Base-by-base conservation (phyloP, 257 asterid genomes). In the Plantago ovata region DNA sequence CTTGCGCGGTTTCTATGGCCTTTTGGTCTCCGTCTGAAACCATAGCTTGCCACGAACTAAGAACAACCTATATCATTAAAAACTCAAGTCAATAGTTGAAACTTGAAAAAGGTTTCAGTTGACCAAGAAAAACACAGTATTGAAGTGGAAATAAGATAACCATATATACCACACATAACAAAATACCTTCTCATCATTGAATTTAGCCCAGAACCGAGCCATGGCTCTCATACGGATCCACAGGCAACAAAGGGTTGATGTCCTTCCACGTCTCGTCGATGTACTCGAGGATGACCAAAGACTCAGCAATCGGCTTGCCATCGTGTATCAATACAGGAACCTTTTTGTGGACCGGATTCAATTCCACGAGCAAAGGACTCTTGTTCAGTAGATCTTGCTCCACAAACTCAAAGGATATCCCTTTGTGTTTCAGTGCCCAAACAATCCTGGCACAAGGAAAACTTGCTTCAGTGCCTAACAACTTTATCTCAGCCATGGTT, bases 161-260 rank as follows among this genome's bases (percentile, higher is more conserved):
- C 38, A 50, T 19, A 50, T 50, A 15, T 50, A 50, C 1, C 7
- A 24, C 13, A 7, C 28, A 41, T 15, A 44, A 33, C 3, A 2
- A 33, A 11, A 0, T 72, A 72, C 89, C 83, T 66, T 82, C 12
- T 82, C 78, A 65, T 82, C 89, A 33, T 60, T 70, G 57, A 65
- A 69, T 58, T 61, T 74, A 28, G 85, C 85, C 83, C 79, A 81
- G 68, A 79, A 79, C 57, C 81, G 81, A 44, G 76, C 83, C 46
- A 38, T 3, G 32, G 85, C 68, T 50, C 76, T 79, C 75, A 39
- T 60, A 51, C 1, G 85, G 79, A 72, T 79, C 79, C 52, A 58
- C 19, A 3, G 79, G 82, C 68, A 76, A 63, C 9, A 67, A 3
- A n/a, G 73, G 64, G 65, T 64, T 44, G 61, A 18, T 38, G 33